These are phyloP conservation scores for Orbilia javanica DNA, from an alignment of 2,329 filamentous ascomycete species.

Conservation along the genomic window DNA sequence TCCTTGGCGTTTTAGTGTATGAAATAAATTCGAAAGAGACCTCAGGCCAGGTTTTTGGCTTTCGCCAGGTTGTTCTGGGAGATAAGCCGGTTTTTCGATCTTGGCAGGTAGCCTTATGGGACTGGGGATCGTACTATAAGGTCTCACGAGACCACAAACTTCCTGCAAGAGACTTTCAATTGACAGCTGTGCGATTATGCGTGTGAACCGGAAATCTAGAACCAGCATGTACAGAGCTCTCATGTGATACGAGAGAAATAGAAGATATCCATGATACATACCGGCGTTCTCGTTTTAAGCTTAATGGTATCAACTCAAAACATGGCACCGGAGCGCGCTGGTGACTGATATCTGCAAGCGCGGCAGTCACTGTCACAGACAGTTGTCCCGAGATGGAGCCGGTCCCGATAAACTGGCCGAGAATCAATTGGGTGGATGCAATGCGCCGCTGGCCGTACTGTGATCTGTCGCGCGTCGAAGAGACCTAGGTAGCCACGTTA, in stretches of 20 bases:
- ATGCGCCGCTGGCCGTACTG: conserved; percentile 33
- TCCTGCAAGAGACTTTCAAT: conserved; percentile 41
- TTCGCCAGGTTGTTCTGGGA: conserved; percentile 24
- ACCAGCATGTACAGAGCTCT: conserved; percentile 46
- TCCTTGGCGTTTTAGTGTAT: conserved; percentile 34
- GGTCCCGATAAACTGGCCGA: conserved; percentile 40
- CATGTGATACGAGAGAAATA: conserved; percentile 42
- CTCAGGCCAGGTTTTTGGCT: conserved; percentile 34
- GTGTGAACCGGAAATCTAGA: conserved; percentile 53
- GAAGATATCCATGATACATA: conserved; percentile 12
- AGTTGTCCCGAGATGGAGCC: conserved; percentile 54
- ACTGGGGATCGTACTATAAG: conserved; percentile 44
- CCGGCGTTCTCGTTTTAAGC: conserved; percentile 32
- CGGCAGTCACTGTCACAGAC: conserved; percentile 51
- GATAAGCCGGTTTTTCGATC: conserved; percentile 45
- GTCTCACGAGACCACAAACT: conserved; percentile 59
- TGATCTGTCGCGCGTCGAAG: conserved; percentile 46
- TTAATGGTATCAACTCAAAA: conserved; percentile 52
- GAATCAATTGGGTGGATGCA: conserved; percentile 17
- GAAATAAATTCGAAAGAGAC: neutral
- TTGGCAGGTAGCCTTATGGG: conserved; percentile 51
- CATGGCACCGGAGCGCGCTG: conserved; percentile 46
- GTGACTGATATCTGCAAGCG: conserved; percentile 50
- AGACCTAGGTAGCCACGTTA: conserved; percentile 36
- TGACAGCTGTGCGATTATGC: conserved; percentile 27